A percentile compares a stretch with the other conserved stretches of the same genome.
phyloP scores from a whole-genome alignment of 192 early-diverging fungal genomes.

The Allomyces macrogynus region DNA sequence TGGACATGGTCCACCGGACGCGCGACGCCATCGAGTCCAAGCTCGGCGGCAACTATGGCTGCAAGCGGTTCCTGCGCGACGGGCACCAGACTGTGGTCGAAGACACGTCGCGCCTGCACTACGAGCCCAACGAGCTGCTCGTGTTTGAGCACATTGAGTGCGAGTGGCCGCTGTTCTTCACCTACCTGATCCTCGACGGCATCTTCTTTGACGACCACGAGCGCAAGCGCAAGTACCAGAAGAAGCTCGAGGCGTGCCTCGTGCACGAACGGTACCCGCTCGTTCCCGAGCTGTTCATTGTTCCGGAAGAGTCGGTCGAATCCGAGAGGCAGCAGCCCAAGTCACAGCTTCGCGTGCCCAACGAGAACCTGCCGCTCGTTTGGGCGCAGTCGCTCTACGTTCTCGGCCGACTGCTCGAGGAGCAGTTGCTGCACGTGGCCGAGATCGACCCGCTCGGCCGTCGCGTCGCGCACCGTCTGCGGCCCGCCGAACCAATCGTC shows the following conservation, averaged over 20 bases:
- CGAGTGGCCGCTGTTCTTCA: constrained; percentile 80
- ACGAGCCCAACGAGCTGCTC: constrained; percentile 58
- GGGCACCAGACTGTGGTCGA: constrained; percentile 68
- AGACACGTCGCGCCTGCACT: constrained; percentile 53
- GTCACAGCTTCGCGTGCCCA: constrained; percentile 46
- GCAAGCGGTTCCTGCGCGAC: constrained; percentile 66
- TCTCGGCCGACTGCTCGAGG: constrained; percentile 52
- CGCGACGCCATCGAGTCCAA: constrained; percentile 58
- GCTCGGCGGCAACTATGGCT: constrained; percentile 59
- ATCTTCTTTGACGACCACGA: constrained; percentile 43
- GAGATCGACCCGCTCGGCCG: constrained; percentile 69
- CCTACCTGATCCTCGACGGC: constrained; percentile 67
- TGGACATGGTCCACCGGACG: constrained; percentile 36
- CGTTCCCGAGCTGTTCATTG: constrained; percentile 61
- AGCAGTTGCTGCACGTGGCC: constrained; percentile 49
- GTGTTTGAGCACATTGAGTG: constrained; percentile 69
- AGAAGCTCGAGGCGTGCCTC: constrained; percentile 41
- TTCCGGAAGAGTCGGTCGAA: constrained; percentile 47
- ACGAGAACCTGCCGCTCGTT: constrained; percentile 70
- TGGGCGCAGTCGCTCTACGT: constrained; percentile 72
- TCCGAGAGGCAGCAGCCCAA: constrained; percentile 47
- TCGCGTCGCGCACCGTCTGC: constrained; percentile 29
- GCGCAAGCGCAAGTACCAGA: constrained; percentile 47
- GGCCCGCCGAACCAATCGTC: constrained; percentile 22
- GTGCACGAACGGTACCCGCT: constrained; percentile 39